Conservation (phyloP, 352 stramenopile genomes). For the Blastocystis hominis region DNA sequence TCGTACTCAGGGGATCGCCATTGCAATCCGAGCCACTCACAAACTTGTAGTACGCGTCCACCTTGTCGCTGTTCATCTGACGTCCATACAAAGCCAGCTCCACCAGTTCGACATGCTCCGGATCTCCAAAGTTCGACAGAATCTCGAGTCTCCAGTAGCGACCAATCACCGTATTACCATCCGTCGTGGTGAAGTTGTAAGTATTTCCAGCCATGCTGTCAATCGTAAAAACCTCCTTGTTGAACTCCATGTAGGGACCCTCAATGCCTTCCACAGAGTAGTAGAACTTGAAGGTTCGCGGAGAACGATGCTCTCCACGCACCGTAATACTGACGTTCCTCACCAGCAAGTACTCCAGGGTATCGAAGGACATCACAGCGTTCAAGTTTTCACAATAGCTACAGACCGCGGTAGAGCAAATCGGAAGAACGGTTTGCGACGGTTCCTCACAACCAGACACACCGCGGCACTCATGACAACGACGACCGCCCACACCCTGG, state of each 20-base stretch:
- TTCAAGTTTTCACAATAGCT: slow-evolving; percentile 42
- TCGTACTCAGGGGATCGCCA: neutral
- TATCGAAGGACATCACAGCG: slow-evolving; percentile 27
- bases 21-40: neutral
- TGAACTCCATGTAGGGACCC: slow-evolving; percentile 23
- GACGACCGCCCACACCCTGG: neutral
- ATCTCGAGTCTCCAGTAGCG: slow-evolving; percentile 53
- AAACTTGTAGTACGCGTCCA: neutral
- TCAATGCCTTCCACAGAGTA: slow-evolving; percentile 40
- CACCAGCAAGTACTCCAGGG: neutral
- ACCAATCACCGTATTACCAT: neutral
- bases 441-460: neutral
- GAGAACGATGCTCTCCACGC: slow-evolving; percentile 6
- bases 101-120: slow-evolving; percentile 44
- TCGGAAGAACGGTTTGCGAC: neutral
- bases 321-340: neutral
- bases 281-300: slow-evolving; percentile 23
- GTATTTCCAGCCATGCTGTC: neutral
- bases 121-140: slow-evolving; percentile 43
- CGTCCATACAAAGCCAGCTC: slow-evolving; percentile 36
- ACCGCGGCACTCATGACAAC: slow-evolving; percentile 7
- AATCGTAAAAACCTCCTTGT: neutral
- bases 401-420: slow-evolving; percentile 37
- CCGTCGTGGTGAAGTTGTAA: neutral
- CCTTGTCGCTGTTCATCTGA: neutral